Percentiles rank a stretch among this genome's conserved stretches.
These are phyloP conservation scores for Leishmania guyanensis DNA, from an alignment of 208 protist species.

Conservation along the genomic window DNA sequence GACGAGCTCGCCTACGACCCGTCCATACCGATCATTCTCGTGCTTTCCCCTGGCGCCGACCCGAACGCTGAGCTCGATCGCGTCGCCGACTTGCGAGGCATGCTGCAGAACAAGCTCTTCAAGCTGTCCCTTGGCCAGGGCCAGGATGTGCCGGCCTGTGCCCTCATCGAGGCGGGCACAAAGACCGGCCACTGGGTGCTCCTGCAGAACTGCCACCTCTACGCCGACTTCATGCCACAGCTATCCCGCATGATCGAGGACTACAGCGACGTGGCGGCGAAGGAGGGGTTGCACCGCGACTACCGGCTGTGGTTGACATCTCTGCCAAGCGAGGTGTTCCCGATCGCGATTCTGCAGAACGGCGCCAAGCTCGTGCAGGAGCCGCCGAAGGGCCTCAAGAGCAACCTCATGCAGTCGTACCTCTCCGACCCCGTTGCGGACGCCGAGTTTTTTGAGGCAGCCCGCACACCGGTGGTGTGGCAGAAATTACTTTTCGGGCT, in stretches of 20 bases:
- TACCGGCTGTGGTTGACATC: conserved; percentile 99
- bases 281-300: conserved; percentile 91
- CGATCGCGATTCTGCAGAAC: conserved; percentile 97
- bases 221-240: conserved; percentile 94
- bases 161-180: conserved; percentile 91
- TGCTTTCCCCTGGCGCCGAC: conserved; percentile 97
- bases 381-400: conserved; percentile 97
- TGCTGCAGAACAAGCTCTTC: conserved; percentile 75
- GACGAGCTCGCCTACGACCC: conserved; percentile 88
- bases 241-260: conserved; percentile 94
- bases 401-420: conserved; percentile 96
- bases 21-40: conserved; percentile 95
- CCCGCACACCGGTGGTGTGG: conserved; percentile 85
- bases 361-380: conserved; percentile 99
- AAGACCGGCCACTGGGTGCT: conserved; percentile 93
- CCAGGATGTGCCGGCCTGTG: conserved; percentile 91
- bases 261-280: conserved; percentile 86
- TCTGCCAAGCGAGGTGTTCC: conserved; percentile 97
- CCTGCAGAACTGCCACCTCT: conserved; percentile 97
- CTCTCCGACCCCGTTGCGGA: conserved; percentile 89
- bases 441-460: conserved; percentile 81
- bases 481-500: conserved; percentile 95
- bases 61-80: conserved; percentile 94
- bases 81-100: conserved; percentile 93
- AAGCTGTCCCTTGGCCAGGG: conserved; percentile 97